phyloP scores from a whole-genome alignment of 345 rosid species.

The Pistacia integerrima region DNA sequence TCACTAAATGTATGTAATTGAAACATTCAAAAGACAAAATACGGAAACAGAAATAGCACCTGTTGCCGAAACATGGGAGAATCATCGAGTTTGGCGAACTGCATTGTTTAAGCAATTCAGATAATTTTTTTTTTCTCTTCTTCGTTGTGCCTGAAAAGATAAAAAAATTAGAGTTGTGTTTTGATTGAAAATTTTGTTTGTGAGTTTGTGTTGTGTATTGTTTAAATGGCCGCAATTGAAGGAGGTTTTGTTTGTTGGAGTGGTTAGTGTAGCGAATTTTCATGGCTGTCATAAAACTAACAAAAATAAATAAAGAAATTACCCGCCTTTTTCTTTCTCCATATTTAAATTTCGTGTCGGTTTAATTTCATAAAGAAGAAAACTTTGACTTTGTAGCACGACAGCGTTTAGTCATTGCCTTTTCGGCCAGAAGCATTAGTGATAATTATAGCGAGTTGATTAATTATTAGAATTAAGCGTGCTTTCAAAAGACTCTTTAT shows the following conservation, averaged over 20 bases:
- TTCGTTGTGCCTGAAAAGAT: slow-evolving; percentile 5
- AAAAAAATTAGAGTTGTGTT: neutral
- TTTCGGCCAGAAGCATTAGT: too few species aligned
- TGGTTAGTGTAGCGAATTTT: slow-evolving; percentile 42
- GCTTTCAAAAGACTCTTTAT: too few species aligned
- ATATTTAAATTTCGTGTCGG: neutral
- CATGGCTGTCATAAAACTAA: slow-evolving; percentile 43
- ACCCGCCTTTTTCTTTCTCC: slow-evolving; percentile 10
- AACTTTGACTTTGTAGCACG: neutral
- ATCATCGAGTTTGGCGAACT: slow-evolving; percentile 78
- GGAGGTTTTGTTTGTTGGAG: slow-evolving; percentile 1
- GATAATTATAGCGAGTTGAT: too few species aligned
- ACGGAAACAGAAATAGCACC: slow-evolving; percentile 30
- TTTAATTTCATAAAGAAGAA: neutral
- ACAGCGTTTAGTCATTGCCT: neutral
- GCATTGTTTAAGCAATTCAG: slow-evolving; percentile 34
- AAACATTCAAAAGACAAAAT: too few species aligned
- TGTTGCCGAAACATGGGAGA: slow-evolving; percentile 90
- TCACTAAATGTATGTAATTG: neutral
- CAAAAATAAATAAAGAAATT: neutral
- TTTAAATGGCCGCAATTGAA: slow-evolving; percentile 21
- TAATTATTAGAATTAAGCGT: too few species aligned
- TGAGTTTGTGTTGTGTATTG: neutral
- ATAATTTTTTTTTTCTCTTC: slow-evolving; percentile 17
- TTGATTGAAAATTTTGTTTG: neutral